Evolutionary conservation across 768 basidiomycete species (phyloP), one percentile per base, ranked within the genome.

Genomic region (Tulasnella sp.): DNA sequence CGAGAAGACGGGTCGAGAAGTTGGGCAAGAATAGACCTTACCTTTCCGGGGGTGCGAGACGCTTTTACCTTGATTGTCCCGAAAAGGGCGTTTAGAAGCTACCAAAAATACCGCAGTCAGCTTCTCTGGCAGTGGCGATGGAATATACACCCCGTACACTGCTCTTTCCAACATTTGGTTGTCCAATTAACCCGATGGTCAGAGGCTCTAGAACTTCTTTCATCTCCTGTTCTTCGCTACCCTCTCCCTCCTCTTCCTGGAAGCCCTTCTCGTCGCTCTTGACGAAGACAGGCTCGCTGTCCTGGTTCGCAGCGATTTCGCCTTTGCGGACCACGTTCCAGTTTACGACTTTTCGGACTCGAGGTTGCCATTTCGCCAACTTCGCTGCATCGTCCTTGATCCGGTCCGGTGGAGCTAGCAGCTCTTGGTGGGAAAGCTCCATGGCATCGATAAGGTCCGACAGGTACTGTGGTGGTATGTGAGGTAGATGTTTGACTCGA

Each of bases 91-190:
- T 99, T 99, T 72, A 99, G 83, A 5, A 97, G 84, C 0, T 93
- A 94, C 0, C 93, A 95, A 34, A 37, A 74, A 74, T 17, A 22
- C n/a, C 69, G 69, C 22, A 70, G 15, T 70, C 19, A 42, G 58
- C 29, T 25, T 34, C n/a, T 36, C n/a, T 70, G 69, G 37, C 36
- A 70, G 17, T 22, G 22, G 52, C 34, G 15, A 73, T 14, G 1
- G 29, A 39, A 3, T 70, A 68, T 71, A 25, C 25, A 42, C 67
- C 14, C 31, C 58, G n/a, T 38, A 76, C 75, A 76, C 67, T 69
- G 31, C 75, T 76, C 82, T 99, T 99, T 12, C 97, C 97, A 52
- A 97, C 95, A 81, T 98, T 99, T 17, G 96, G 96, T 81, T 97
- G 94, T 42, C 95, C 94, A 76, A 96, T 91, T 68, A 96, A 82